Percentiles rank a stretch among this genome's conserved stretches.
phyloP scores from a whole-genome alignment of 306 rosid genomes.

The Cyclanthera cordifolia region DNA sequence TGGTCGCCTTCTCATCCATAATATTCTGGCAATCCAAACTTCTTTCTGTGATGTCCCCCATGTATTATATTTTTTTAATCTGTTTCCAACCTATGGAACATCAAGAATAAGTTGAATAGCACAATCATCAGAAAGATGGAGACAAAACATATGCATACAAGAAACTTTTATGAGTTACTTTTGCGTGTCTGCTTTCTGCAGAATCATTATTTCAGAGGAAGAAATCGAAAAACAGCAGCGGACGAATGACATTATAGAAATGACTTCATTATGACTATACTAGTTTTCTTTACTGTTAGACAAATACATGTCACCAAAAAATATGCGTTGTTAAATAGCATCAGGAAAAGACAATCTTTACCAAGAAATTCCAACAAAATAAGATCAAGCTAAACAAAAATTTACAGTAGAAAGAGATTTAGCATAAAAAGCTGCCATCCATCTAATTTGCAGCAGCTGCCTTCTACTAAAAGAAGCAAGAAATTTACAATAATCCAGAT shows the following conservation, averaged over 20 bases:
- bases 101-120: constrained; percentile 3
- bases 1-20: constrained; percentile 98
- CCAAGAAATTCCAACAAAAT: background rate
- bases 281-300: background rate
- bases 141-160: background rate
- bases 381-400: background rate
- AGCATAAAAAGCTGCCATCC: background rate
- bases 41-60: constrained; percentile 90
- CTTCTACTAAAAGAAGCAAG: background rate
- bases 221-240: background rate
- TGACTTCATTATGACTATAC: background rate
- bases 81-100: constrained; percentile 73
- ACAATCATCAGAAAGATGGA: constrained; percentile 13
- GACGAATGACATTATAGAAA: background rate
- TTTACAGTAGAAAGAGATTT: background rate
- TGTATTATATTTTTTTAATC: constrained; percentile 55
- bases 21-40: constrained; percentile 96
- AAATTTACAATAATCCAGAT: background rate
- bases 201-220: background rate
- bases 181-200: background rate
- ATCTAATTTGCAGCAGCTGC: background rate
- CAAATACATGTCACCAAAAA: background rate
- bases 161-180: background rate
- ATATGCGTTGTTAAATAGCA: background rate
- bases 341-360: background rate